phyloP scores from a whole-genome alignment of 768 basidiomycete genomes.

The Cystofilobasidium capitatum region DNA sequence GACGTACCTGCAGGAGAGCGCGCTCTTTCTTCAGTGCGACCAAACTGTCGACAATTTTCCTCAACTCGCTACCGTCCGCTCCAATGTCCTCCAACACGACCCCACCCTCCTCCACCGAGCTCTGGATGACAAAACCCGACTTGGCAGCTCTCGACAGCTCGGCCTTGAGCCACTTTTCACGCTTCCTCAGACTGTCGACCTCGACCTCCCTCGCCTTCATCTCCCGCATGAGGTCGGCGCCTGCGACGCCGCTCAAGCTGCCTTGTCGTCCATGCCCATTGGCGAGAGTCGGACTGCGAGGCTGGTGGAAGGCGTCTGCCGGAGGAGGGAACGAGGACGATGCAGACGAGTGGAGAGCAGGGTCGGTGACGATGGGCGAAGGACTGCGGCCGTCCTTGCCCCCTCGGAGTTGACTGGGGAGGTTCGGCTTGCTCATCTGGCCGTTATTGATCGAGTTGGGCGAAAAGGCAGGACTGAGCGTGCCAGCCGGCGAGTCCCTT shows the following conservation, averaged over 20 bases:
- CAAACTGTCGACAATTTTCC: conserved; percentile 56
- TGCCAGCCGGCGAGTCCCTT: not conserved
- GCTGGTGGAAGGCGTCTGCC: conserved; percentile 50
- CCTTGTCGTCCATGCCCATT: conserved; percentile 22
- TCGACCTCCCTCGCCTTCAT: conserved; percentile 74
- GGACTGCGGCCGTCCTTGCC: conserved; percentile 13
- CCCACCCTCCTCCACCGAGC: conserved; percentile 47
- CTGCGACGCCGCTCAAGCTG: conserved; percentile 26
- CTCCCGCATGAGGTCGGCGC: conserved; percentile 64
- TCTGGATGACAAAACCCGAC: conserved; percentile 60
- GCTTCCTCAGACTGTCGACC: conserved; percentile 61
- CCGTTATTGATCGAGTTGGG: conserved; percentile 16
- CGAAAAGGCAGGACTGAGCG: not conserved
- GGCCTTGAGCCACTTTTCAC: conserved; percentile 77
- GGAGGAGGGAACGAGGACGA: conserved; percentile 45
- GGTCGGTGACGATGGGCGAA: conserved; percentile 15
- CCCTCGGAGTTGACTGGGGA: conserved; percentile 13
- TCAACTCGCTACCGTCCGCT: conserved; percentile 15
- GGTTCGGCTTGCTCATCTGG: conserved; percentile 5
- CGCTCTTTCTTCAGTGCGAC: conserved; percentile 79
- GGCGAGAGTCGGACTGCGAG: conserved; percentile 24
- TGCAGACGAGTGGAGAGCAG: conserved; percentile 13
- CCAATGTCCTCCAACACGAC: conserved; percentile 29
- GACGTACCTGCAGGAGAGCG: conserved; percentile 69
- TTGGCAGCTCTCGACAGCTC: conserved; percentile 64